phyloP scores from a whole-genome alignment of 108 stramenopile genomes.

The Pseudonitzschia delicatissima region DNA sequence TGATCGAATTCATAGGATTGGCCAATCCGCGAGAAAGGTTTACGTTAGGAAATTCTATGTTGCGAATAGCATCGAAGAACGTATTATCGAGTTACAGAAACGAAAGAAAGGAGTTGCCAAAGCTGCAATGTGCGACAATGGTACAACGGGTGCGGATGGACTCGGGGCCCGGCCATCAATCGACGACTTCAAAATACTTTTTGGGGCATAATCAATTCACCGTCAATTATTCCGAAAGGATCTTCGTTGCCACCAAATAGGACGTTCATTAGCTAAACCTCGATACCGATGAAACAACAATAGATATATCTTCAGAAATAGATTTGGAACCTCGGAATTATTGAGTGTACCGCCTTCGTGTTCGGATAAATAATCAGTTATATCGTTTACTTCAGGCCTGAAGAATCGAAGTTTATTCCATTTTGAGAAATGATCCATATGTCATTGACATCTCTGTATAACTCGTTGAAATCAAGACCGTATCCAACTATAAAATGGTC shows the following conservation, averaged over 20 bases:
- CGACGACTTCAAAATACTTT: constrained; percentile 76
- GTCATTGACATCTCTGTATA: constrained; percentile 58
- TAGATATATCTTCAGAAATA: not conserved
- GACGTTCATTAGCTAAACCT: too few species aligned
- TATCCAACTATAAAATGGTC: constrained; percentile 62
- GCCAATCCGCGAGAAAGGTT: constrained; percentile 67
- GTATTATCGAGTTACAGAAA: constrained; percentile 69
- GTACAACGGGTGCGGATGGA: constrained; percentile 17
- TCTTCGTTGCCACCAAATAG: too few species aligned
- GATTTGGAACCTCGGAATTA: not conserved
- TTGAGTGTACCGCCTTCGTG: too few species aligned
- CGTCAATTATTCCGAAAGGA: not conserved
- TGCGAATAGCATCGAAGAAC: constrained; percentile 72
- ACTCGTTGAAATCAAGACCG: constrained; percentile 66
- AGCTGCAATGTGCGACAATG: constrained; percentile 39
- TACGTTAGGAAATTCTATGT: constrained; percentile 84
- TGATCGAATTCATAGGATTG: constrained; percentile 83
- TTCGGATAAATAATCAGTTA: too few species aligned
- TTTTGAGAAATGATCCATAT: constrained; percentile 56
- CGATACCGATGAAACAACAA: too few species aligned
- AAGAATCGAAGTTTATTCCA: constrained; percentile 50
- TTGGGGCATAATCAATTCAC: constrained; percentile 24
- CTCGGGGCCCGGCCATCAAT: constrained; percentile 53
- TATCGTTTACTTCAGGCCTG: not conserved
- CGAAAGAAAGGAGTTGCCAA: constrained; percentile 76